Conservation (phyloP, 345 rosid species). For the Balakata baccata region DNA sequence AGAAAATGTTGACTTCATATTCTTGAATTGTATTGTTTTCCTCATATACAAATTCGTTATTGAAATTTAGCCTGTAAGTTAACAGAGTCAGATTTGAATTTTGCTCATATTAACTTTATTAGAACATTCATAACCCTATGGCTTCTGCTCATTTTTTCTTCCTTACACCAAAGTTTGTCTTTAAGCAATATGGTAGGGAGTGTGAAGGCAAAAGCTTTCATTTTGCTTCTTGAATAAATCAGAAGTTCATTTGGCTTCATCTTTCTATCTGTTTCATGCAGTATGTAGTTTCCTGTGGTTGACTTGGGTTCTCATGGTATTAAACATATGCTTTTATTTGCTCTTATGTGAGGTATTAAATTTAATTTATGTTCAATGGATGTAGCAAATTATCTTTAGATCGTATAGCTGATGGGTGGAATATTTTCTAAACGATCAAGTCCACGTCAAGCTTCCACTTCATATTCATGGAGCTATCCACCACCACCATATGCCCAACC, state of each 20-base stretch:
- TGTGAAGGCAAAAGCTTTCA: background rate
- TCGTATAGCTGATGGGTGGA: slow-evolving; percentile 54
- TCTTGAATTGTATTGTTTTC: background rate
- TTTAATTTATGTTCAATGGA: slow-evolving; percentile 16
- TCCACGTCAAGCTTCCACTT: slow-evolving; percentile 34
- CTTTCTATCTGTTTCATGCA: background rate
- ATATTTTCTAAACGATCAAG: slow-evolving; percentile 38
- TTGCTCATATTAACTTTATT: background rate
- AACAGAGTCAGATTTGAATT: background rate
- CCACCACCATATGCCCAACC: slow-evolving; percentile 43
- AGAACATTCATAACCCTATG: background rate
- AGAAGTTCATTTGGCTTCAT: background rate
- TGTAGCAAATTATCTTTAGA: slow-evolving; percentile 21
- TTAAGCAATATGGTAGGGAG: background rate
- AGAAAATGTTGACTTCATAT: background rate
- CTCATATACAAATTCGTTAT: background rate
- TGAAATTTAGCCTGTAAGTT: background rate
- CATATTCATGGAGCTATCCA: slow-evolving; percentile 46
- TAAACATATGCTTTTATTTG: slow-evolving; percentile 14
- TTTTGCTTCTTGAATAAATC: background rate
- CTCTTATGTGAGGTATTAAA: background rate
- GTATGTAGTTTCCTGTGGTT: background rate
- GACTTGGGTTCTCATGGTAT: background rate
- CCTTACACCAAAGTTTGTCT: background rate
- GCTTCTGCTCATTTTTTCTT: background rate